phyloP scores from a whole-genome alignment of 768 basidiomycete species.

The Mycena vitilis region DNA sequence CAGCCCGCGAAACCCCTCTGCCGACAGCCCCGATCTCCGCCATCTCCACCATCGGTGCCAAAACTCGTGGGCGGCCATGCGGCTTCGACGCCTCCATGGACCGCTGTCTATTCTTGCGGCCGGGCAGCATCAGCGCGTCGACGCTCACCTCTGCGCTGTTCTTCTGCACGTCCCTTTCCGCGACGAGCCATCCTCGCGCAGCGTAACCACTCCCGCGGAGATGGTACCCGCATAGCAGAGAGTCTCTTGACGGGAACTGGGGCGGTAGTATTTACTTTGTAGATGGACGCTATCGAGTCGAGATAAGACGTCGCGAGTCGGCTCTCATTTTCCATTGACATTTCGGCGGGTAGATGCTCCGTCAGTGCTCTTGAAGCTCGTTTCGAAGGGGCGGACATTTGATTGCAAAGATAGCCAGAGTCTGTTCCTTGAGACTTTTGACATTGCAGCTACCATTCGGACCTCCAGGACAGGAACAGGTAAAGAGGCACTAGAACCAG shows the following conservation, averaged over 20 bases:
- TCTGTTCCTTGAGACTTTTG: slow-evolving; percentile 35
- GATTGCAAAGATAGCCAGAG: slow-evolving; percentile 81
- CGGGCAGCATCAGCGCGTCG: slow-evolving; percentile 60
- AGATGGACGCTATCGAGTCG: not conserved
- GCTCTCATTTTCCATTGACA: slow-evolving; percentile 88
- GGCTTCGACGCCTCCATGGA: slow-evolving; percentile 61
- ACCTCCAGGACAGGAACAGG: too few relatives aligned
- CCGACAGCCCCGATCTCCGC: slow-evolving; percentile 67
- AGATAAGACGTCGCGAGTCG: slow-evolving; percentile 61
- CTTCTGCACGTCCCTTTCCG: slow-evolving; percentile 52
- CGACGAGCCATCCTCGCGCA: slow-evolving; percentile 70
- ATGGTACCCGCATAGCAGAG: slow-evolving; percentile 85
- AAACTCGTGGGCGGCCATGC: slow-evolving; percentile 56
- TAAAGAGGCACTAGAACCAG: too few relatives aligned
- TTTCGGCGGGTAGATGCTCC: slow-evolving; percentile 73
- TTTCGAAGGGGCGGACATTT: slow-evolving; percentile 54
- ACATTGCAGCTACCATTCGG: too few relatives aligned
- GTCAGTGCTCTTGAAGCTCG: slow-evolving; percentile 41
- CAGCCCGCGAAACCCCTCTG: slow-evolving; percentile 67
- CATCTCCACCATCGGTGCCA: slow-evolving; percentile 83
- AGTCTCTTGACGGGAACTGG: slow-evolving; percentile 77
- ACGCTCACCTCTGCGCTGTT: slow-evolving; percentile 57
- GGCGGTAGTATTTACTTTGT: not conserved
- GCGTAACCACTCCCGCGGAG: slow-evolving; percentile 74
- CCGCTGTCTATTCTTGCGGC: too few relatives aligned